Evolutionary conservation across 768 basidiomycete genomes (phyloP).

Genomic region (Rhodotorula kratochvilovae): DNA sequence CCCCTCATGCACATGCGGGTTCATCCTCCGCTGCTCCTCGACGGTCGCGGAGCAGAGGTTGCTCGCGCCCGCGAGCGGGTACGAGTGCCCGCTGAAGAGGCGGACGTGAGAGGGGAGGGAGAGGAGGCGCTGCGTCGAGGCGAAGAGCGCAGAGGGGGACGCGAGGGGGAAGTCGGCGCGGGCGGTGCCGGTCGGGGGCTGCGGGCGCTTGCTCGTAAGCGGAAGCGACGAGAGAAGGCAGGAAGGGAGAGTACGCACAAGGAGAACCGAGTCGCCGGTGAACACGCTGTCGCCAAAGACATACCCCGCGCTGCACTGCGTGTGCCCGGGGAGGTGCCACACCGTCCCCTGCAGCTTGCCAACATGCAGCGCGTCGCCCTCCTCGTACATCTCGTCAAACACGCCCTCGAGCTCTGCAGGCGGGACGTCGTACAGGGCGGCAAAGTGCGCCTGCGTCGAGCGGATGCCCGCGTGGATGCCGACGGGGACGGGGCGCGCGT

Average conservation of each 20-base stretch:
- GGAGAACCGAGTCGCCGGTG: slow-evolving; percentile 44
- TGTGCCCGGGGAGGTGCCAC: slow-evolving; percentile 43
- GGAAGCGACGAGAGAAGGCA: neutral
- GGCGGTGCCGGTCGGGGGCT: slow-evolving; percentile 44
- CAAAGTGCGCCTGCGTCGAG: slow-evolving; percentile 40
- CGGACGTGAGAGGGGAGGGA: slow-evolving; percentile 37
- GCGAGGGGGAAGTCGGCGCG: slow-evolving; percentile 45
- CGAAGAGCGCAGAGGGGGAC: slow-evolving; percentile 37
- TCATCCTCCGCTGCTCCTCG: slow-evolving; percentile 36
- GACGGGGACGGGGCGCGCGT: slow-evolving; percentile 9
- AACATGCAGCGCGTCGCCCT: slow-evolving; percentile 38
- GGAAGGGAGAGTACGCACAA: neutral
- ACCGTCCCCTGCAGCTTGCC: slow-evolving; percentile 34
- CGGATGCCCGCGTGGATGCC: slow-evolving; percentile 38
- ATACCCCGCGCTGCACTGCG: slow-evolving; percentile 32
- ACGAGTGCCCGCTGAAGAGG: slow-evolving; percentile 44
- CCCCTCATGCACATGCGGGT: slow-evolving; percentile 40
- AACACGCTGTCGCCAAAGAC: slow-evolving; percentile 40
- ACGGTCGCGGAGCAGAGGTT: slow-evolving; percentile 43
- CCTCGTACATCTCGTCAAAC: slow-evolving; percentile 43
- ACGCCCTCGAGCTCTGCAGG: slow-evolving; percentile 27
- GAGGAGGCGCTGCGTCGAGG: slow-evolving; percentile 41
- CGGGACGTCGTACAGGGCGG: slow-evolving; percentile 32
- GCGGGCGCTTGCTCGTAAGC: neutral
- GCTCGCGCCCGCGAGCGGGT: slow-evolving; percentile 20